Evolutionary conservation across 1,284 basidiomycete species (phyloP), one percentile per base, ranked within the genome.

Genomic region (Ustilago trichophora): DNA sequence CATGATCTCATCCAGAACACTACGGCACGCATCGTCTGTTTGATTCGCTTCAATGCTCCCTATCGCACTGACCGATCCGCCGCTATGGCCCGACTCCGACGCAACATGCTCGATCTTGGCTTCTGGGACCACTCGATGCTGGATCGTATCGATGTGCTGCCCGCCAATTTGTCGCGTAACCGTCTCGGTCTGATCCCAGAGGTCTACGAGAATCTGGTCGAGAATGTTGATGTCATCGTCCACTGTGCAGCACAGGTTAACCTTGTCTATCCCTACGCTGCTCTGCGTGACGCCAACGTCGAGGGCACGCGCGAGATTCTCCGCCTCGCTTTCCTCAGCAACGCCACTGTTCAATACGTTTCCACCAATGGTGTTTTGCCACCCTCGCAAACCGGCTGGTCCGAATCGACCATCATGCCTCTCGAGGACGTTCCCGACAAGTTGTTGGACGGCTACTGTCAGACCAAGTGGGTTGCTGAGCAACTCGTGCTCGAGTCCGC

Each of bases 391-490:
- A 67, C 77, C 10, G 78, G 74, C 16, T 77, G 76, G 76, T 34
- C 69, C 26, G 77, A 82, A 49, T 55, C 56, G 27, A 53, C 73
- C 27, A 73, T 73, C 53, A 69, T 74, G 43, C 71, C 65, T 12
- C 47, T 78, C 29, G 72, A 81, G 15, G 60, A 78, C 48, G 77
- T 81, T 16, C 72, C 73, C 0, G 76, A 73, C 16, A 76, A 78
- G 49, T 56, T 82, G 34, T 67, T 78, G 34, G 80, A 82, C 49
- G 81, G 81, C 9, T 82, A 82, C 64, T 78, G 81, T 18, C 81
- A 82, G 69, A 81, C 77, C 40, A 82, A 82, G 57, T 82, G 81
- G 81, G 81, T 82, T 9, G 76, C 81, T 19, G 81, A 82, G 48
- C 75, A 75, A 67, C 72, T 82, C 13, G 78, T 77, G 24, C 45